Evolutionary conservation across 2,329 filamentous ascomycete species (phyloP).

Genomic region (Scytalidium sp.): DNA sequence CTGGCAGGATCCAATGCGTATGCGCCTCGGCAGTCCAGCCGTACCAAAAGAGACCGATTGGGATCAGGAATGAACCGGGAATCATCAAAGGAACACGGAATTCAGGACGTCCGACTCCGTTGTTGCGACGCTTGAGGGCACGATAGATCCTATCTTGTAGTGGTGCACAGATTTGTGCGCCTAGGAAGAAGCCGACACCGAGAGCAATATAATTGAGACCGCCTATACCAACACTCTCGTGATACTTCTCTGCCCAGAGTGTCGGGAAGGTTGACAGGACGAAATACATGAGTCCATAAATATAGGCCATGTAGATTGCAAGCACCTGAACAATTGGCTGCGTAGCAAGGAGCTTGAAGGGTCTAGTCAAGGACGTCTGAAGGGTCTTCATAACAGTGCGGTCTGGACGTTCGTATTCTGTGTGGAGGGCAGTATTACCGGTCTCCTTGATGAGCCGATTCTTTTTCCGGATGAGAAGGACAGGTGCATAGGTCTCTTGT

Average conservation of each 20-base stretch:
- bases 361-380: constrained; percentile 43
- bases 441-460: constrained; percentile 45
- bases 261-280: constrained; percentile 57
- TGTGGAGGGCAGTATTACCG: constrained; percentile 41
- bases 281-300: constrained; percentile 53
- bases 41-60: constrained; percentile 54
- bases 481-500: constrained; percentile 47
- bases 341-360: constrained; percentile 44
- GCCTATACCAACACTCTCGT: constrained; percentile 53
- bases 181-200: constrained; percentile 40
- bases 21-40: constrained; percentile 53
- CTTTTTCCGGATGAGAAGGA: constrained; percentile 42
- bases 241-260: constrained; percentile 55
- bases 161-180: constrained; percentile 28
- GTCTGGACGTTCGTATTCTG: constrained; percentile 49
- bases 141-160: constrained; percentile 28
- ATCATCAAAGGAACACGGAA: constrained; percentile 61
- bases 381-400: constrained; percentile 30
- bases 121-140: constrained; percentile 20
- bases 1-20: constrained; percentile 54
- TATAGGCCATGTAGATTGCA: constrained; percentile 47
- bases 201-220: constrained; percentile 52
- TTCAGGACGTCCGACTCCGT: constrained; percentile 45
- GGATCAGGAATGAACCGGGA: constrained; percentile 50
- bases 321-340: constrained; percentile 53